phyloP scores from a whole-genome alignment of 1,284 basidiomycete species.

The Calocybe gambosa region DNA sequence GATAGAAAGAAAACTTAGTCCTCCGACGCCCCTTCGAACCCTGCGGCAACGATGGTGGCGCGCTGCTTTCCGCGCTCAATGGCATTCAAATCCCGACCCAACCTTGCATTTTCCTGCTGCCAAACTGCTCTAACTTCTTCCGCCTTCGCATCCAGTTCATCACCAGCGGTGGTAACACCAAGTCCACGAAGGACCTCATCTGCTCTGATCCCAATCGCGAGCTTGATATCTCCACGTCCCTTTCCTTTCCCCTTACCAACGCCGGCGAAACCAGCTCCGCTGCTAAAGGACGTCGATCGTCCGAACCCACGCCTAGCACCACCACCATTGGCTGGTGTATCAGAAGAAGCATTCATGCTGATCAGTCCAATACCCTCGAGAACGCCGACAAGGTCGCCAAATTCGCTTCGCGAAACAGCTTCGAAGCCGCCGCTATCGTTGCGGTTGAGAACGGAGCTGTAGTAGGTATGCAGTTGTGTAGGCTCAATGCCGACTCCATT shows the following conservation, averaged over 20 bases:
- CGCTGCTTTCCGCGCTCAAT: constrained; percentile 23
- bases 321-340: constrained; percentile 22
- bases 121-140: constrained; percentile 68
- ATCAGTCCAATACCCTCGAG: constrained; percentile 69
- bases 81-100: constrained; percentile 49
- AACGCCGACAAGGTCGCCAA: constrained; percentile 61
- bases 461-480: constrained; percentile 58
- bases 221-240: constrained; percentile 38
- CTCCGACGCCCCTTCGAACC: constrained; percentile 53
- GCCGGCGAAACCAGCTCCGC: constrained; percentile 34
- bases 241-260: constrained; percentile 21
- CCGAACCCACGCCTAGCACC: constrained; percentile 42
- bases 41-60: constrained; percentile 21
- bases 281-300: constrained; percentile 53
- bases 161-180: constrained; percentile 35
- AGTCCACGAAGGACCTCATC: constrained; percentile 64
- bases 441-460: constrained; percentile 50
- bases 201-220: constrained; percentile 51
- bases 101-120: constrained; percentile 52
- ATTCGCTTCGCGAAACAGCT: constrained; percentile 68
- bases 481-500: constrained; percentile 42
- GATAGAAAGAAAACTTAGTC: constrained; percentile 26
- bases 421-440: constrained; percentile 48
- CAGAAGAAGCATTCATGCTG: constrained; percentile 28
- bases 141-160: constrained; percentile 41